Conservation (phyloP, 306 rosid genomes). For the Purshia tridentata region DNA sequence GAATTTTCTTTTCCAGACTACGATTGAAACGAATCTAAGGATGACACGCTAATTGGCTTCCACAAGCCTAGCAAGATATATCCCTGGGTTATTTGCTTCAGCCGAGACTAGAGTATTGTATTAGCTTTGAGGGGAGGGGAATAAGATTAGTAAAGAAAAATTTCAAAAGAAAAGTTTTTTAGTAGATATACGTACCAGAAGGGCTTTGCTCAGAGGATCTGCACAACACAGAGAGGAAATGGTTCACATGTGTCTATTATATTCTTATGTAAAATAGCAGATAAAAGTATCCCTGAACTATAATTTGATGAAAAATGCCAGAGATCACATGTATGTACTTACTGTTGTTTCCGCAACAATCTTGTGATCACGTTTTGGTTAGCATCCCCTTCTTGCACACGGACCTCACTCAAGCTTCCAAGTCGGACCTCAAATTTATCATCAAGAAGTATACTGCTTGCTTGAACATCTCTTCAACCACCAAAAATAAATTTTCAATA, state of each 20-base stretch:
- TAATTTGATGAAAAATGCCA: constrained; percentile 8
- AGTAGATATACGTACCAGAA: constrained; percentile 51
- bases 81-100: too few relatives aligned
- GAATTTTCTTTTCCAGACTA: constrained; percentile 7
- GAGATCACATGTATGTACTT: constrained; percentile 28
- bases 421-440: constrained; percentile 96
- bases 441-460: constrained; percentile 95
- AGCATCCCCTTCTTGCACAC: constrained; percentile 64
- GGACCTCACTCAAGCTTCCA: constrained; percentile 87
- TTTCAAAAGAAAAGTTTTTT: not conserved
- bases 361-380: constrained; percentile 66
- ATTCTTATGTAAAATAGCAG: not conserved
- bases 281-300: not conserved
- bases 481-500: constrained; percentile 31
- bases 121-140: not conserved
- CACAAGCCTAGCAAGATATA: too few relatives aligned
- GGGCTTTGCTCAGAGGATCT: constrained; percentile 57
- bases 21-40: not conserved
- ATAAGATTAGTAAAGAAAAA: not conserved
- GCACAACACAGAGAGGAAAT: constrained; percentile 37
- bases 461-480: constrained; percentile 76
- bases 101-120: too few relatives aligned
- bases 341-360: constrained; percentile 74
- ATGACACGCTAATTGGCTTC: not conserved
- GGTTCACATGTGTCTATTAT: constrained; percentile 7